phyloP scores from a whole-genome alignment of 1,284 basidiomycete genomes.

The Wolfiporia cocos region DNA sequence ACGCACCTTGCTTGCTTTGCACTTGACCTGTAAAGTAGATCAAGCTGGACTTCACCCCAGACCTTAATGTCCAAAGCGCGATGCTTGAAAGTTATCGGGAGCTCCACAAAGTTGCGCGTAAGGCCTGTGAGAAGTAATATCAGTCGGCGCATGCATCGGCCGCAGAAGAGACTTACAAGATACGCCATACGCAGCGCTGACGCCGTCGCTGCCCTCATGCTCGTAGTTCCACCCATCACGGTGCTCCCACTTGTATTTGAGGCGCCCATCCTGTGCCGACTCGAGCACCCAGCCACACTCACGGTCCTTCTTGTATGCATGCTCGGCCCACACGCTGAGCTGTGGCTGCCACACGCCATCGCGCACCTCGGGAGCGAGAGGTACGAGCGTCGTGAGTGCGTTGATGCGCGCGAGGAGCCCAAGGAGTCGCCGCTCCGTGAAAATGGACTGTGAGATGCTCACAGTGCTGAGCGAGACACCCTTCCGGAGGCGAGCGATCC shows the following conservation, averaged over 20 bases:
- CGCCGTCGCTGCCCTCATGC: conserved; percentile 18
- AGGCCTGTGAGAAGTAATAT: conserved; percentile 13
- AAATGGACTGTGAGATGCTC: conserved; percentile 20
- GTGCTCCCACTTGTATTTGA: conserved; percentile 24
- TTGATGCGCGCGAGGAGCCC: conserved; percentile 21
- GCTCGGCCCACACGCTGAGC: conserved; percentile 22
- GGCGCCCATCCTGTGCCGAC: conserved; percentile 9
- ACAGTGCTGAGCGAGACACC: conserved; percentile 23
- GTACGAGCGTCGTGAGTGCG: conserved; percentile 25
- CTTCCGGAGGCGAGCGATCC: conserved; percentile 18
- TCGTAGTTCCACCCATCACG: conserved; percentile 24
- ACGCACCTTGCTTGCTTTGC: conserved; percentile 17
- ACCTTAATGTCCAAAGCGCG: conserved; percentile 22
- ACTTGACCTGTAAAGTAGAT: conserved; percentile 15
- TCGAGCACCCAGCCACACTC: conserved; percentile 20
- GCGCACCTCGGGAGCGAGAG: conserved; percentile 21
- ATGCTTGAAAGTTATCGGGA: conserved; percentile 20
- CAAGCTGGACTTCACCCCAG: conserved; percentile 21
- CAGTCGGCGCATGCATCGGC: background rate
- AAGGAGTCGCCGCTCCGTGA: conserved; percentile 25
- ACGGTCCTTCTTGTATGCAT: conserved; percentile 16
- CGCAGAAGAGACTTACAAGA: conserved; percentile 15
- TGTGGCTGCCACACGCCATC: conserved; percentile 19
- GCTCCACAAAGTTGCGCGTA: conserved; percentile 23
- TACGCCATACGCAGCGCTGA: conserved; percentile 17